Percentiles rank a stretch among this genome's conserved stretches.
These are phyloP conservation scores for Sclerotinia sclerotiorum DNA, from an alignment of 2,329 filamentous ascomycete genomes.

Conservation along the genomic window DNA sequence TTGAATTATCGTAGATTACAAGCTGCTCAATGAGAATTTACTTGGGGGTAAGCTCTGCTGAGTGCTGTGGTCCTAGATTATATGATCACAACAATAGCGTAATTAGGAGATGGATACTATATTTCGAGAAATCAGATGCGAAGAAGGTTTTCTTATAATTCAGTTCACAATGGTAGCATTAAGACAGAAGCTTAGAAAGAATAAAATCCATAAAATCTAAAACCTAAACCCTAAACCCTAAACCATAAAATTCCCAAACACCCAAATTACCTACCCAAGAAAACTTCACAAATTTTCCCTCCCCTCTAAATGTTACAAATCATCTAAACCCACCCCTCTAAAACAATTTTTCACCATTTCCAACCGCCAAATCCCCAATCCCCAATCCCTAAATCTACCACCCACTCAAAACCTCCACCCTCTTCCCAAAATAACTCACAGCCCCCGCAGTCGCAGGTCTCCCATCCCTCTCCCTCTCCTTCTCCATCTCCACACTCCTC, in stretches of 20 bases:
- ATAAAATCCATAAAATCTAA: not conserved
- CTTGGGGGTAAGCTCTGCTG: too few species aligned
- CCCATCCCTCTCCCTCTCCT: not conserved
- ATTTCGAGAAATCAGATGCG: too few species aligned
- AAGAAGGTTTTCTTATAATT: not conserved
- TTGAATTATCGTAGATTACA: too few species aligned
- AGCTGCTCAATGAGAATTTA: too few species aligned
- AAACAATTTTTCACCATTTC: not conserved
- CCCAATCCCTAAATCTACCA: not conserved
- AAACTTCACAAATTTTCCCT: not conserved
- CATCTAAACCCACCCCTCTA: not conserved
- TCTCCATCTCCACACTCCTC: not conserved
- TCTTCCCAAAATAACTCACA: conserved; percentile 6
- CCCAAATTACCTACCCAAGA: not conserved
- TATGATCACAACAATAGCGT: too few species aligned
- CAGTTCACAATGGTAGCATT: not conserved
- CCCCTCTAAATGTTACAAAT: not conserved
- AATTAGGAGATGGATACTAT: too few species aligned
- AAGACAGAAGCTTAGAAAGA: not conserved
- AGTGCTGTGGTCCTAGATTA: too few species aligned
- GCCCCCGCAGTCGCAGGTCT: not conserved
- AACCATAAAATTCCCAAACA: not conserved
- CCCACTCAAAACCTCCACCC: not conserved
- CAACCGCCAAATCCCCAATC: not conserved
- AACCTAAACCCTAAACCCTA: not conserved